Evolutionary conservation across 2,329 filamentous ascomycete species (phyloP).

Genomic region (Cordyceps sp.): DNA sequence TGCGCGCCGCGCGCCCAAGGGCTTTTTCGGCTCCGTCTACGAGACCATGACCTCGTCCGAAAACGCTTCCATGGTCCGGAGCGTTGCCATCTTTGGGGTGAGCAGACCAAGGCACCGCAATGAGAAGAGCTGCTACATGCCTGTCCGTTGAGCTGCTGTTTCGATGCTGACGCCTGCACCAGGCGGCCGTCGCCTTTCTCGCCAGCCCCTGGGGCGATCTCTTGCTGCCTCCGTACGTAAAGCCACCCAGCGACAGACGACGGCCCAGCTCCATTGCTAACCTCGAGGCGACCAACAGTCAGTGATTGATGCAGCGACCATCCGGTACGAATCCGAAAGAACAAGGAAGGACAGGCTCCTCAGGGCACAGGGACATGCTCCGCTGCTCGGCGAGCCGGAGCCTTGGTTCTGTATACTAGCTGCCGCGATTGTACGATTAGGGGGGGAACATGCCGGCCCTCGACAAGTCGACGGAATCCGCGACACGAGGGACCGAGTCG

Average conservation of each 20-base stretch:
- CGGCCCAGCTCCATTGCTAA: background rate
- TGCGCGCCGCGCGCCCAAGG: slow-evolving; percentile 23
- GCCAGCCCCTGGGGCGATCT: slow-evolving; percentile 51
- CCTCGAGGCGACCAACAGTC: background rate
- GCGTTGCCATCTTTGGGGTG: slow-evolving; percentile 52
- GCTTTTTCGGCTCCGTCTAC: slow-evolving; percentile 42
- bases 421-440: too few species aligned
- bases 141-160: too few species aligned
- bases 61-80: slow-evolving; percentile 52
- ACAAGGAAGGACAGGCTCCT: too few species aligned
- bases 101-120: slow-evolving; percentile 17
- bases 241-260: background rate
- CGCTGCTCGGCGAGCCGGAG: too few species aligned
- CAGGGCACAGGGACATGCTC: too few species aligned
- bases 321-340: too few species aligned
- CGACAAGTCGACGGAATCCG: too few species aligned
- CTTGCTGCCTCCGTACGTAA: slow-evolving; percentile 45
- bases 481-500: too few species aligned
- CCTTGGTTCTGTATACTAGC: too few species aligned
- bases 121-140: background rate
- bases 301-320: slow-evolving; percentile 2
- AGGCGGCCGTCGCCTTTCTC: slow-evolving; percentile 38
- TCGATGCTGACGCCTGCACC: slow-evolving; percentile 3
- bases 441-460: too few species aligned
- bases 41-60: slow-evolving; percentile 47